These are phyloP conservation scores for Capsaspora owczarzaki DNA, from an alignment of 78 protist genomes.

Conservation along the genomic window DNA sequence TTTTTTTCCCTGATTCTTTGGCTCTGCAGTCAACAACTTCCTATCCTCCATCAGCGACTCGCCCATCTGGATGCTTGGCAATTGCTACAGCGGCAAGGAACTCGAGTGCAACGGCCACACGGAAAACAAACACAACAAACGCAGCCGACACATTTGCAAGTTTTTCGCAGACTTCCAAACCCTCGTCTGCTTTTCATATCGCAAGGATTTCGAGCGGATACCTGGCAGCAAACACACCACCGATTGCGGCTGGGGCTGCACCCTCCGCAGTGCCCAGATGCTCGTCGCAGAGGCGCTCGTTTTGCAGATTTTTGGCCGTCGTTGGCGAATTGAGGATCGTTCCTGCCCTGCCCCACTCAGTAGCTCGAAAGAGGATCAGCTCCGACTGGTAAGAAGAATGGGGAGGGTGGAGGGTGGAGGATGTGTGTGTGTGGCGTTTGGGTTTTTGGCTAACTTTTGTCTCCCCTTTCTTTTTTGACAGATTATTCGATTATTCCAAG, in stretches of 20 bases:
- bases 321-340: not conserved
- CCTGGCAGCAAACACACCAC: not conserved
- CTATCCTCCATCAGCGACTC: no score
- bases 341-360: not conserved
- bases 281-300: not conserved
- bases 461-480: not conserved
- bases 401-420: not conserved
- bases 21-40: no score
- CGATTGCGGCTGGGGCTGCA: constrained; percentile 18
- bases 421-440: not conserved
- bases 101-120: no score
- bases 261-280: constrained; percentile 17
- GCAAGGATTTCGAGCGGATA: not conserved
- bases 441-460: not conserved
- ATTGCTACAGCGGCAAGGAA: no score
- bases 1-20: no score
- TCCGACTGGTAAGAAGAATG: not conserved
- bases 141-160: no score
- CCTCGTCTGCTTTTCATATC: not conserved
- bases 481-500: not conserved
- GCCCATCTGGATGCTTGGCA: no score
- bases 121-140: no score
- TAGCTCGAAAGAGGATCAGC: not conserved
- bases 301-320: not conserved
- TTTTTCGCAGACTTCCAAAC: not conserved